Evolutionary conservation across 2,329 filamentous ascomycete genomes (phyloP).

Genomic region (Botrytis squamosa): DNA sequence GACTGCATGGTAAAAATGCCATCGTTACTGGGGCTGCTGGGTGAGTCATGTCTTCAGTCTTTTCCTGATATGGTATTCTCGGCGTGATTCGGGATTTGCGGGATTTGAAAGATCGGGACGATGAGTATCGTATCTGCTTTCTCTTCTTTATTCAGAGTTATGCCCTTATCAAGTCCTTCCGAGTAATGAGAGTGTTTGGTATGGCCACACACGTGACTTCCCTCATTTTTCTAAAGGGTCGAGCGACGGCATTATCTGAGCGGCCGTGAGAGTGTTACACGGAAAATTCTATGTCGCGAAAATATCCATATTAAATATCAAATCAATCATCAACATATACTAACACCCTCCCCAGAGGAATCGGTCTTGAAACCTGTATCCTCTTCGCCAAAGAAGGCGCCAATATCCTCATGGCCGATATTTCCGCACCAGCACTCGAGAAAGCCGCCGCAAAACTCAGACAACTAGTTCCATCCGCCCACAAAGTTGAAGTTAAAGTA

Average conservation of each 20-base stretch:
- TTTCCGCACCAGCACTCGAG: constrained; percentile 62
- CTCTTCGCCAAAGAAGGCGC: constrained; percentile 71
- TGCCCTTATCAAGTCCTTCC: background rate
- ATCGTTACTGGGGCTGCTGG: constrained; percentile 69
- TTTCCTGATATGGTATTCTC: background rate
- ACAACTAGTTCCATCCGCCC: constrained; percentile 52
- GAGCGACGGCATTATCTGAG: background rate
- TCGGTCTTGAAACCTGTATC: constrained; percentile 72
- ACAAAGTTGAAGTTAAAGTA: constrained; percentile 49
- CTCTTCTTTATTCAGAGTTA: background rate
- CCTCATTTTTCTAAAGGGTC: background rate
- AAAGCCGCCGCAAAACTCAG: constrained; percentile 60
- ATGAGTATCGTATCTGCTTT: background rate
- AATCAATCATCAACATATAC: background rate
- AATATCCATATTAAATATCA: background rate
- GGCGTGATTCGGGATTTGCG: background rate
- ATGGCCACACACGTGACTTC: constrained; percentile 5
- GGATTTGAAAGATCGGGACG: background rate
- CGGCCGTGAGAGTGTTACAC: background rate
- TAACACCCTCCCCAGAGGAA: constrained; percentile 51
- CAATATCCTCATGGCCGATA: constrained; percentile 68
- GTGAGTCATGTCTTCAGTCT: constrained; percentile 46
- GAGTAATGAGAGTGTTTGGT: background rate
- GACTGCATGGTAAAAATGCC: constrained; percentile 41
- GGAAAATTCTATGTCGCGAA: background rate